These are phyloP conservation scores for Grigorovia transvaalensis DNA, from an alignment of 805 yeast genomes.

Conservation along the genomic window DNA sequence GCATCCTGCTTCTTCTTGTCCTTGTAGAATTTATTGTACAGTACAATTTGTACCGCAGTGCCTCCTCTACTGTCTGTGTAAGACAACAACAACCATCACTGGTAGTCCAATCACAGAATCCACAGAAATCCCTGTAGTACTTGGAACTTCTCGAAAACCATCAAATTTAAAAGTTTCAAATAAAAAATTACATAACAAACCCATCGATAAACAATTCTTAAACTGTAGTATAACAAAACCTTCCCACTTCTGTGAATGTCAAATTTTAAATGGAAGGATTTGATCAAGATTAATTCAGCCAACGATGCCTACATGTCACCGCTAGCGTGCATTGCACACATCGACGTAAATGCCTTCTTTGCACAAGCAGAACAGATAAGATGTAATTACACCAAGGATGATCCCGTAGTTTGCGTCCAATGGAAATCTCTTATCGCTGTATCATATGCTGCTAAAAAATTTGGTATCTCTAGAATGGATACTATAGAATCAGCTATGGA, in stretches of 20 bases:
- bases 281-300: slow-evolving; percentile 38
- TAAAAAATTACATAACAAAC: too few species aligned
- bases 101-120: too few species aligned
- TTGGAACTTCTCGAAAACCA: too few species aligned
- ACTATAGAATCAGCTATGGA: slow-evolving; percentile 52
- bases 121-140: too few species aligned
- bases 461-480: slow-evolving; percentile 74
- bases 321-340: slow-evolving; percentile 68
- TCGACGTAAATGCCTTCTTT: slow-evolving; percentile 90
- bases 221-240: background rate
- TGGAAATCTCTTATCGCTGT: slow-evolving; percentile 90
- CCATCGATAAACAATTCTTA: background rate
- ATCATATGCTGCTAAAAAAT: slow-evolving; percentile 78
- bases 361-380: slow-evolving; percentile 88
- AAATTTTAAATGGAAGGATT: slow-evolving; percentile 38
- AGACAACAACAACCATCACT: too few species aligned
- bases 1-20: too few species aligned
- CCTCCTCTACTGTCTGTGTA: too few species aligned
- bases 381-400: slow-evolving; percentile 49
- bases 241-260: slow-evolving; percentile 25
- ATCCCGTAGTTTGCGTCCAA: slow-evolving; percentile 89
- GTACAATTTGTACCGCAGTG: too few species aligned
- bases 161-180: too few species aligned
- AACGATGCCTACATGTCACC: slow-evolving; percentile 49
- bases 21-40: too few species aligned